phyloP scores from a whole-genome alignment of 352 stramenopile genomes.

The Phytopythium montanum region DNA sequence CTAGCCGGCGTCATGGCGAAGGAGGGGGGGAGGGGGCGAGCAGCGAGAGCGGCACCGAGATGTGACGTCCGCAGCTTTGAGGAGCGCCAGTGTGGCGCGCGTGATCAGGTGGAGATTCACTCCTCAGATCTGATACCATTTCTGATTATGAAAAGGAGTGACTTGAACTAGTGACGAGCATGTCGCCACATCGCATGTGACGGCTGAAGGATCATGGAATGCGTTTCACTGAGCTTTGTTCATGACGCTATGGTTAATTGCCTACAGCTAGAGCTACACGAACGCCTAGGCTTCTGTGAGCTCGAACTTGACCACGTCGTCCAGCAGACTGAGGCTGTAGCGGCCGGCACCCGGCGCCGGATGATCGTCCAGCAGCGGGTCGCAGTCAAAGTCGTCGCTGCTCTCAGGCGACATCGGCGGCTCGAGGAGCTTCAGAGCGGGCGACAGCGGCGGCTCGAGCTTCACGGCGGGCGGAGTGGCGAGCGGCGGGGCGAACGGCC shows the following conservation, averaged over 20 bases:
- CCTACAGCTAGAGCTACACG: not conserved
- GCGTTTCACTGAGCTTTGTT: not conserved
- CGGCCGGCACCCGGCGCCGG: conserved; percentile 18
- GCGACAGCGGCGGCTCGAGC: conserved; percentile 9
- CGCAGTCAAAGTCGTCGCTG: conserved; percentile 17
- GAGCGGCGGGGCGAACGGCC: not conserved
- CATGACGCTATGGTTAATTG: not conserved
- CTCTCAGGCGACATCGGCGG: conserved; percentile 8
- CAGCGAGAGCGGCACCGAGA: not conserved
- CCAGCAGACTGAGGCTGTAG: conserved; percentile 38
- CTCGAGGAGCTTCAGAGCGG: no score
- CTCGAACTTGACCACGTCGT: conserved; percentile 43
- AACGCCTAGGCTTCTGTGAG: conserved; percentile 18
- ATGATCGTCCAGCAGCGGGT: conserved; percentile 12
- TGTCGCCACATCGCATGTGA: not conserved
- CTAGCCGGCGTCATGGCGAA: not conserved
- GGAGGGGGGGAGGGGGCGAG: not conserved
- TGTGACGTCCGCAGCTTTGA: no score
- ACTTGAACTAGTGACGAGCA: not conserved
- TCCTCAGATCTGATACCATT: no score
- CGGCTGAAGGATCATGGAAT: not conserved
- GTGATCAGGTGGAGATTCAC: no score
- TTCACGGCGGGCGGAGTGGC: not conserved
- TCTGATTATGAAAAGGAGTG: not conserved
- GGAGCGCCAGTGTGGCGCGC: no score